Evolutionary conservation across 1,139 yeast genomes (phyloP).

Genomic region (Meyerozyma guilliermondii): DNA sequence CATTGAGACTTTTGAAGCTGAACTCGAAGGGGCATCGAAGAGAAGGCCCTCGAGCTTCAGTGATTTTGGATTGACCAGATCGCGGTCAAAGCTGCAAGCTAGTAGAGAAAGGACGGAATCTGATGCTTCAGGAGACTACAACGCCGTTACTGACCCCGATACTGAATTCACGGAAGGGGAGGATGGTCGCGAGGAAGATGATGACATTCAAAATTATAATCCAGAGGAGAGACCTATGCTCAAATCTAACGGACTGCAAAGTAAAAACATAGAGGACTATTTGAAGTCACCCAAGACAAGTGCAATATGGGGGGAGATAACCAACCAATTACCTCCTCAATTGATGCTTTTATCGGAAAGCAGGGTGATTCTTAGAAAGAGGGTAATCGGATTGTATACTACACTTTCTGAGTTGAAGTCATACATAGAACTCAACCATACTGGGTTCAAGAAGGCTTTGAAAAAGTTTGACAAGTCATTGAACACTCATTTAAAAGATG

Average conservation of each 20-base stretch:
- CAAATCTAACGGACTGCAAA: constrained; percentile 14
- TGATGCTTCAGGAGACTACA: constrained; percentile 16
- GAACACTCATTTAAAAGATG: constrained; percentile 35
- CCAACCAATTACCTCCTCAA: constrained; percentile 32
- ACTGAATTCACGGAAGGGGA: constrained; percentile 29
- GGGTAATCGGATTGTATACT: constrained; percentile 52
- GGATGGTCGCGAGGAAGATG: constrained; percentile 25
- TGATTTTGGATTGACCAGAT: constrained; percentile 6
- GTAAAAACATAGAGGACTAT: constrained; percentile 33
- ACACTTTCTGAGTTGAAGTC: constrained; percentile 63
- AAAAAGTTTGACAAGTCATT: constrained; percentile 68
- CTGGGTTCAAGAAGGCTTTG: constrained; percentile 64
- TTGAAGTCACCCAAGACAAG: constrained; percentile 36
- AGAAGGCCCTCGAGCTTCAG: constrained; percentile 4
- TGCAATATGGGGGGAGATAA: constrained; percentile 29
- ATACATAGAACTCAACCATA: constrained; percentile 58
- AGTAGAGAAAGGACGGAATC: constrained; percentile 11
- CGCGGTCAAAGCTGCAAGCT: constrained; percentile 8
- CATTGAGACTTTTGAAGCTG: constrained; percentile 41
- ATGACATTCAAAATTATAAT: constrained; percentile 15
- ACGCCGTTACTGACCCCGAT: constrained; percentile 23
- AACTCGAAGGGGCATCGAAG: constrained; percentile 10
- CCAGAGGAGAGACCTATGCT: constrained; percentile 5
- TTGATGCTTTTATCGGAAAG: constrained; percentile 35
- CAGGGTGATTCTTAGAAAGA: constrained; percentile 50